Percentiles rank a stretch among this genome's conserved stretches.
Conservation (phyloP, 169 alveolate genomes). For the Plasmodium ovale region DNA sequence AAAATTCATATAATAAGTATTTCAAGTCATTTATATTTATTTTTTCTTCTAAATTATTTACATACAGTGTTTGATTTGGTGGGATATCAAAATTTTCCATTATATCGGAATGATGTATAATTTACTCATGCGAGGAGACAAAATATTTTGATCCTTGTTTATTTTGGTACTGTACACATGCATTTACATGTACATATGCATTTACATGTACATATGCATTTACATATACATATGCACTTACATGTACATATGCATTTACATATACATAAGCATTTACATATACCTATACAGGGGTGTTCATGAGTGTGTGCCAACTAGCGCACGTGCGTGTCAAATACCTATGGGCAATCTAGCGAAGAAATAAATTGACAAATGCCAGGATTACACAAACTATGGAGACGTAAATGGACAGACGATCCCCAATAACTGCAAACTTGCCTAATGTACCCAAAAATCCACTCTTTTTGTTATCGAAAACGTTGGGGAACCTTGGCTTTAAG, state of each 20-base stretch:
- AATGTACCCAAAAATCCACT: slow-evolving; percentile 94
- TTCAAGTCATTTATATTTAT: slow-evolving; percentile 82
- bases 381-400: slow-evolving; percentile 92
- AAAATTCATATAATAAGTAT: slow-evolving; percentile 85
- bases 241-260: neutral
- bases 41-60: slow-evolving; percentile 86
- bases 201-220: neutral
- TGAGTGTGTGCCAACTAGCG: neutral
- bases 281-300: too few species aligned
- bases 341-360: slow-evolving; percentile 84
- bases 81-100: slow-evolving; percentile 80
- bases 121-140: too few species aligned
- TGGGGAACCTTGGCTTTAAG: slow-evolving; percentile 92
- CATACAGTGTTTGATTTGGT: slow-evolving; percentile 89
- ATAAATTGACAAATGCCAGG: slow-evolving; percentile 91
- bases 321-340: neutral
- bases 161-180: too few species aligned
- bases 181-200: neutral
- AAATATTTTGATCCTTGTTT: too few species aligned
- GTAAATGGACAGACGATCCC: slow-evolving; percentile 95
- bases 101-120: neutral
- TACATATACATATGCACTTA: neutral
- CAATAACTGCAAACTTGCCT: slow-evolving; percentile 96
- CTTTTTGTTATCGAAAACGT: slow-evolving; percentile 88
- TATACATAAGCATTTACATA: neutral